phyloP scores from a whole-genome alignment of 805 yeast genomes.

The Zygotorulaspora danielsina region DNA sequence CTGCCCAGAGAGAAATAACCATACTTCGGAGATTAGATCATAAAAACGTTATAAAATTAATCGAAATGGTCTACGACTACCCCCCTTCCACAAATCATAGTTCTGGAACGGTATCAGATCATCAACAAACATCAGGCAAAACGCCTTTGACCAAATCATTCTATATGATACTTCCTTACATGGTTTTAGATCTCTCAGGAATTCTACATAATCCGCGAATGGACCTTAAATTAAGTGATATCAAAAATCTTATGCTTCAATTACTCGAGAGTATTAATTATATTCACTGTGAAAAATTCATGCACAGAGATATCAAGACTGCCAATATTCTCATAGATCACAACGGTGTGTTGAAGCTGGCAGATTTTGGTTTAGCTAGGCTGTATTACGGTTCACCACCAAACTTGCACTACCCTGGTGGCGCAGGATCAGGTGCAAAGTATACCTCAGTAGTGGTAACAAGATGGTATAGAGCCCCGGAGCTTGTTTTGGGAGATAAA shows the following conservation, averaged over 20 bases:
- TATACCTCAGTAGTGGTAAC: constrained; percentile 82
- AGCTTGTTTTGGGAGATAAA: constrained; percentile 78
- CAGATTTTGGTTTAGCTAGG: constrained; percentile 94
- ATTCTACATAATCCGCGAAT: constrained; percentile 75
- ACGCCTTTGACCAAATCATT: constrained; percentile 38
- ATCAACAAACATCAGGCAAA: constrained; percentile 11
- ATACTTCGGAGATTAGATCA: constrained; percentile 70
- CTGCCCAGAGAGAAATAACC: constrained; percentile 88
- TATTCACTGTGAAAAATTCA: constrained; percentile 51
- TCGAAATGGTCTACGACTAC: constrained; percentile 69
- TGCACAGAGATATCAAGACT: constrained; percentile 93
- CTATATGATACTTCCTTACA: constrained; percentile 88
- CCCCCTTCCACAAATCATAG: constrained; percentile 26
- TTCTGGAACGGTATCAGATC: constrained; percentile 8
- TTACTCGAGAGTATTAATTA: constrained; percentile 75
- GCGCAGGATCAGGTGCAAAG: constrained; percentile 40
- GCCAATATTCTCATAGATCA: constrained; percentile 85
- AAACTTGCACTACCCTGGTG: constrained; percentile 41
- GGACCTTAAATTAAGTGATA: constrained; percentile 55
- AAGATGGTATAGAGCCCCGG: constrained; percentile 97
- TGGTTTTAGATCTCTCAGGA: constrained; percentile 90
- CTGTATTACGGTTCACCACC: constrained; percentile 62
- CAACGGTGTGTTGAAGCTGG: constrained; percentile 76
- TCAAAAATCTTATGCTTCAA: constrained; percentile 79
- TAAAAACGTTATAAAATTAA: constrained; percentile 65